phyloP scores from a whole-genome alignment of 371 early-diverging fungal genomes.

The Haplosporangium sp. region DNA sequence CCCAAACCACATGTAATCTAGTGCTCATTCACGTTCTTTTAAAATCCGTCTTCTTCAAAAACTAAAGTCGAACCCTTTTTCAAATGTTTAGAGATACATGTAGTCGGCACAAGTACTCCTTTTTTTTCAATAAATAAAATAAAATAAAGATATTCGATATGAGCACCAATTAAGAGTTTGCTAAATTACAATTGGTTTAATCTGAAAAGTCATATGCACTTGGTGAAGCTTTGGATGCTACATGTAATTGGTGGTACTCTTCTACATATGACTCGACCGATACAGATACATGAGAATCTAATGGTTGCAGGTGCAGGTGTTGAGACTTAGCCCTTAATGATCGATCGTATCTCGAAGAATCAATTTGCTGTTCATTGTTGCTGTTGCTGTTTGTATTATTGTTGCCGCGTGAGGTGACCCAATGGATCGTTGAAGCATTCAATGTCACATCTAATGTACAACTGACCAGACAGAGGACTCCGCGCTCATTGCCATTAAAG shows the following conservation, averaged over 20 bases:
- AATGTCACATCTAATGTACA: conserved; percentile 71
- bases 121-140: no score
- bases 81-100: no score
- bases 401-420: conserved; percentile 54
- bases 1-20: no score
- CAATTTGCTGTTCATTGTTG: neutral
- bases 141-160: neutral
- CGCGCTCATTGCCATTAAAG: conserved; percentile 62
- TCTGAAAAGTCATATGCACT: no score
- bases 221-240: neutral
- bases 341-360: neutral
- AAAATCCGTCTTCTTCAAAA: no score
- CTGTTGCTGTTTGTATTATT: neutral
- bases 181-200: no score
- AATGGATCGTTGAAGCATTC: conserved; percentile 68
- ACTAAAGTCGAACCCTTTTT: no score
- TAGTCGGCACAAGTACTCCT: no score
- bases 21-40: no score
- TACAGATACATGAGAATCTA: neutral
- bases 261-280: neutral
- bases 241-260: neutral
- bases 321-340: neutral
- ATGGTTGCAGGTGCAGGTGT: neutral
- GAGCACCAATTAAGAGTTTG: neutral
- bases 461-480: conserved; percentile 62